Percentiles rank a stretch among this genome's conserved stretches.
Evolutionary conservation across 768 basidiomycete species (phyloP).

Genomic region (Leccinum longicurvipes): DNA sequence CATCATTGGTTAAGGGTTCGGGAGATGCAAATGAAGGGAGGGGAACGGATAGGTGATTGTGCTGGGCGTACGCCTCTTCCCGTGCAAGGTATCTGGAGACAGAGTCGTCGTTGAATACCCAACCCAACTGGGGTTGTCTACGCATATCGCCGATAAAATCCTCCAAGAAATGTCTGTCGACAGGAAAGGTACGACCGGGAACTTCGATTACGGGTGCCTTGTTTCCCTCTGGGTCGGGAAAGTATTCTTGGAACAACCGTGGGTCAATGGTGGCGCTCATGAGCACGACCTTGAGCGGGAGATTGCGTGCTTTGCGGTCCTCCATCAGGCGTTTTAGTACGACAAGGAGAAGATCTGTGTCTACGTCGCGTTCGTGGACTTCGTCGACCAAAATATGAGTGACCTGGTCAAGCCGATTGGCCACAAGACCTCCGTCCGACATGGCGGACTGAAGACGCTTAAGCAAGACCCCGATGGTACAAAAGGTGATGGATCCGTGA

Average conservation of each 20-base stretch:
- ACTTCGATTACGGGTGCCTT: conserved; percentile 74
- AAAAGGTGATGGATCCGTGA: conserved; percentile 86
- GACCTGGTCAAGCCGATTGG: conserved; percentile 60
- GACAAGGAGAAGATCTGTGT: conserved; percentile 86
- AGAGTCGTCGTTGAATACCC: conserved; percentile 69
- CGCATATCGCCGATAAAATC: conserved; percentile 60
- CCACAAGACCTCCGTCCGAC: conserved; percentile 36
- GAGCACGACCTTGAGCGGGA: conserved; percentile 80
- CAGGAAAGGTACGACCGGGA: conserved; percentile 91
- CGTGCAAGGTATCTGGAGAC: conserved; percentile 70
- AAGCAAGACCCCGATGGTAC: conserved; percentile 89
- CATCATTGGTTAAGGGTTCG: conserved; percentile 37
- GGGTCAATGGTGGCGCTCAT: conserved; percentile 98
- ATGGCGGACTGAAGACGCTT: conserved; percentile 79
- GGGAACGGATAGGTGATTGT: not conserved
- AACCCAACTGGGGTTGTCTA: conserved; percentile 37
- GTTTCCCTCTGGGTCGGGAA: conserved; percentile 55
- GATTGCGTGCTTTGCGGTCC: conserved; percentile 64
- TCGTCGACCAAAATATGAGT: conserved; percentile 94
- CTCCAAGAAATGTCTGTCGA: conserved; percentile 76
- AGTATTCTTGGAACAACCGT: conserved; percentile 84
- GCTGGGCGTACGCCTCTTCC: conserved; percentile 40
- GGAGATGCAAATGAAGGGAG: conserved; percentile 6
- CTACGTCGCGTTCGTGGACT: conserved; percentile 93
- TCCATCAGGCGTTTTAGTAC: conserved; percentile 81